Percentiles rank a stretch among this genome's conserved stretches.
These are phyloP conservation scores for Malassezia caprae DNA, from an alignment of 1,284 basidiomycete species.

Conservation along the genomic window DNA sequence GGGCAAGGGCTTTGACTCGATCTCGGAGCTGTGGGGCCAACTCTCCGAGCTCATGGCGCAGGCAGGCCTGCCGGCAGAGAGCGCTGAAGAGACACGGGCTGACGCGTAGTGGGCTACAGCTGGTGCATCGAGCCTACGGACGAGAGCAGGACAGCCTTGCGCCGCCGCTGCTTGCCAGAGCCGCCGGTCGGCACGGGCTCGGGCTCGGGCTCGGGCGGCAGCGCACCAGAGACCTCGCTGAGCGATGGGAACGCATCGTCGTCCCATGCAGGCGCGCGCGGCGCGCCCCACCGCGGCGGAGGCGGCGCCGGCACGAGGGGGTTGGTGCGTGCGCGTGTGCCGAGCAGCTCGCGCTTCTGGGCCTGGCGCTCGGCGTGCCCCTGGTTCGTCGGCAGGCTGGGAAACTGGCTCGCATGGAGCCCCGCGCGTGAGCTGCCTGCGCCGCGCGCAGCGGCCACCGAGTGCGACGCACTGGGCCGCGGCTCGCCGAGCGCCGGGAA, in stretches of 20 bases:
- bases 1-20: conserved; percentile 82
- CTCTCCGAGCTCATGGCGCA: conserved; percentile 65
- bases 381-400: conserved; percentile 33
- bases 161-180: conserved; percentile 16
- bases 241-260: conserved; percentile 5
- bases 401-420: conserved; percentile 22
- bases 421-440: background rate
- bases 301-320: background rate
- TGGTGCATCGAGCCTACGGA: conserved; percentile 17
- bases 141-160: conserved; percentile 14
- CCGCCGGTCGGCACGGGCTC: background rate
- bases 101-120: background rate
- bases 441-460: background rate
- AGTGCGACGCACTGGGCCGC: background rate
- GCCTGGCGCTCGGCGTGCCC: conserved; percentile 23
- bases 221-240: background rate
- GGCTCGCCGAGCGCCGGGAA: conserved; percentile 16
- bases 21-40: conserved; percentile 72
- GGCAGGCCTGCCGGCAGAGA: conserved; percentile 23
- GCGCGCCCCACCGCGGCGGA: conserved; percentile 9
- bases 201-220: background rate
- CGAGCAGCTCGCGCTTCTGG: conserved; percentile 35
- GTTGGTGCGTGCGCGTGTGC: background rate
- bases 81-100: background rate
- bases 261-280: background rate